Base-by-base conservation (phyloP, 441 rosid species). In the Adansonia madagascariensis region DNA sequence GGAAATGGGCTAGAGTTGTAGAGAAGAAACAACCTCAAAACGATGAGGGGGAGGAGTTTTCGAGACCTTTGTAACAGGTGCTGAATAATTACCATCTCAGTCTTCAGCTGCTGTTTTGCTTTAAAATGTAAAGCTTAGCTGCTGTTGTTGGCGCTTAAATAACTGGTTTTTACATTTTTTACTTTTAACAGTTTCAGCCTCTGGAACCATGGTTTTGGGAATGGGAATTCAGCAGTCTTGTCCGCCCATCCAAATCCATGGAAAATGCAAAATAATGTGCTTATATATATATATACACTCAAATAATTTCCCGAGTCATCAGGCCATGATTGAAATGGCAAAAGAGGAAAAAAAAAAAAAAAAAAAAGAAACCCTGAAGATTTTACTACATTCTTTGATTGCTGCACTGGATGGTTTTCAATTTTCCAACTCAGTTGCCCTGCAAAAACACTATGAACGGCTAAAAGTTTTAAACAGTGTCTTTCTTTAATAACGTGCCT, bases 11-110 rank as follows among this genome's bases (percentile, higher is more conserved):
- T 43, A 6, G 8, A 43, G 46, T 43, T 72, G 46, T n/a, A 44
- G 75, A 73, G 75, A 77, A 57, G 20, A 56, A 17, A 1, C 46
- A 43, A 43, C 46, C 8, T 6, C 46, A 43, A 43, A 43, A 43
- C 46, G 1, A 43, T 6, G 8, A 43, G 46, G 8, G 0, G 46
- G 0, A 43, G 46, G 8, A 43, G 46, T 35, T 35, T 35, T 35
- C 6, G 41, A 35, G 41, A 35, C 6, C 41, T 35, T 35, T 35
- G 41, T 8, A 65, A 47, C 64, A 39, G 50, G 64, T 49, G 17
- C 24, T 15, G 53, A 65, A 73, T 12, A 65, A 73, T 62, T 41
- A 11, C 3, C 15, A 31, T 20, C 62, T 56, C 4, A 20, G 8
- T 59, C 64, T 60, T 60, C 39, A 11, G 64, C 64, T 11, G 7